Evolutionary conservation across 1,284 basidiomycete species (phyloP), one percentile per base, ranked within the genome.

Genomic region (Malassezia yamatoensis): DNA sequence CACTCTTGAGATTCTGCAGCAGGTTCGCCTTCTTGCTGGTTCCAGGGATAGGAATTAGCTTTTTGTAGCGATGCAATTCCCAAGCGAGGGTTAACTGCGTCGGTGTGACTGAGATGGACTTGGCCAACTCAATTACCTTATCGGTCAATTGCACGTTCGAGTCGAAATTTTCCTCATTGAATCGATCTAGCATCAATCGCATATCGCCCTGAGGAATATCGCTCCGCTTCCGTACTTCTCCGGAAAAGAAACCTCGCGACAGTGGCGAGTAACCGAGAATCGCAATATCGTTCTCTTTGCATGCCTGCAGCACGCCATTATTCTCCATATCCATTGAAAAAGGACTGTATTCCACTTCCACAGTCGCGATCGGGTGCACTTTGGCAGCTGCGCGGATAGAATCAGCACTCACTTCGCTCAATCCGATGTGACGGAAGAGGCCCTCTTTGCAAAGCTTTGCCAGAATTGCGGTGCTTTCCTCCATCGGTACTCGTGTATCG

Each of bases 281-380:
- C 15, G 82, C 76, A 36, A 82, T 75, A 2, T 77, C 75, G 15
- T 81, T 76, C 55, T 82, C 78, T 32, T 77, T 75, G 62, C 75
- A 77, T 18, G 66, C 76, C 0, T 63, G 60, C 46, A 77, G 50
- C 16, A 76, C 77, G 13, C 76, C 77, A 47, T 75, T 69, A 44
- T 76, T 69, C 54, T 80, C 79, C 20, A 77, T 77, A 46, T 78
- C 76, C 35, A 73, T 76, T 15, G 78, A 78, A 76, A 83, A 84
- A 0, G 83, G 82, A 2, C 81, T 83, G 67, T 81, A 81, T 69
- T 85, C 84, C 33, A 83, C 75, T 71, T 85, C 82, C 21, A 85
- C 74, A 4, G 81, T 82, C 2, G 81, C 71, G 59, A 85, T 60
- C 3, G 63, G 65, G 15, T 58, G 60, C 0, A 63, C 59, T n/a